Percentiles rank a stretch among this genome's conserved stretches.
These are phyloP conservation scores for Triticum turgidum DNA, from an alignment of 176 grass and related monocot species.

Conservation along the genomic window DNA sequence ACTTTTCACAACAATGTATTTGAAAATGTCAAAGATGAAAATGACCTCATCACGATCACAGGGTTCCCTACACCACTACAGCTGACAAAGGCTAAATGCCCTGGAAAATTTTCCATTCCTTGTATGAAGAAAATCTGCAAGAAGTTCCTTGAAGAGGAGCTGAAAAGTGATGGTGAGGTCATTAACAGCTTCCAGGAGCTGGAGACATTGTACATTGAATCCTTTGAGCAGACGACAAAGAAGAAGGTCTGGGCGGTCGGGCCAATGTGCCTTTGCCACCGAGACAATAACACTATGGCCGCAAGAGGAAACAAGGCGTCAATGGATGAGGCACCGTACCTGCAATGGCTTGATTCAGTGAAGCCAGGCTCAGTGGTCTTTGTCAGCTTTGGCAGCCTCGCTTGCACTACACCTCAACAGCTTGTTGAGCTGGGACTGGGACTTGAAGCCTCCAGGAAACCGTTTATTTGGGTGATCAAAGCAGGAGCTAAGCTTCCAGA, in stretches of 20 bases:
- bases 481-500: constrained; percentile 42
- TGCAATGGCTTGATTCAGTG: constrained; percentile 55
- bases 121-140: constrained; percentile 22
- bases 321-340: constrained; percentile 46
- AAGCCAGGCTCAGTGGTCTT: constrained; percentile 55
- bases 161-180: constrained; percentile 37
- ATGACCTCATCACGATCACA: constrained; percentile 38
- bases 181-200: constrained; percentile 64
- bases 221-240: constrained; percentile 26
- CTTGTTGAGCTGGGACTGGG: constrained; percentile 65
- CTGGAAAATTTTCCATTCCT: neutral
- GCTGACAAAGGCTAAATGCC: constrained; percentile 38
- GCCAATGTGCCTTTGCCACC: constrained; percentile 54
- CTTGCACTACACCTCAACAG: constrained; percentile 36
- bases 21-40: constrained; percentile 38
- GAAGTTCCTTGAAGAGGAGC: constrained; percentile 35
- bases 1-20: constrained; percentile 29
- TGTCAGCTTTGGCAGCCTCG: constrained; percentile 72
- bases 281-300: constrained; percentile 16
- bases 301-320: constrained; percentile 49
- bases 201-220: constrained; percentile 49
- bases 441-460: constrained; percentile 48
- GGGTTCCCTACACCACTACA: constrained; percentile 52
- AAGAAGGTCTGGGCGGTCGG: constrained; percentile 63
- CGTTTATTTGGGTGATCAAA: constrained; percentile 70